Base-by-base conservation (phyloP, 495 filamentous ascomycete genomes). In the Penicillium salamii region DNA sequence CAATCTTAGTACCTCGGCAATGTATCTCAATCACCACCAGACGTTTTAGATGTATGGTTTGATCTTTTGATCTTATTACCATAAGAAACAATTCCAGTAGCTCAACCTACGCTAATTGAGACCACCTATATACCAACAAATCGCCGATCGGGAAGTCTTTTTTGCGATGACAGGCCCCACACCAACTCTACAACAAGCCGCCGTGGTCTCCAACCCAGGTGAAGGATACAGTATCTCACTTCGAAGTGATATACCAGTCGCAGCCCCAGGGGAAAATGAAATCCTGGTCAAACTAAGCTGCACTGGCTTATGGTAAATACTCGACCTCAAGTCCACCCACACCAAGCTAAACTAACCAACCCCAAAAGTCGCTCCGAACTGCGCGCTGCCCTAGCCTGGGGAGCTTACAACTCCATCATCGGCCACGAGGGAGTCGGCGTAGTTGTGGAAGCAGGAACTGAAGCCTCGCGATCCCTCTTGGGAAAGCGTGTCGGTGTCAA, bases 371-470 rank as follows among this genome's bases (percentile, higher is more conserved):
- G 55, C 46, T 67, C 63, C 0, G 63, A 64, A 52, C 53, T 62
- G 5, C 61, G 57, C 31, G 57, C 57, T 1, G 57, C 62, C 0
- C n/a, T 49, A 19, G 58, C 47, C 1, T 63, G 55, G 50, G 53
- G 53, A 6, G 44, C 45, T 8, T 61, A 64, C 28, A 65, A 59
- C 41, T 42, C 53, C 45, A 66, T 73, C 18, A 62, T 64, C 34
- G 66, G 66, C 12, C 69, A 73, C 26, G 68, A 73, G 54, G 68
- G 70, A n/a, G 51, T 68, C 9, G 70, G 70, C 0, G 45, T 31
- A 7, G 61, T 71, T 3, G 60, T 66, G 8, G 48, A 57, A 35
- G 28, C 57, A 12, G 69, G 69, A 5, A 11, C 35, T 0, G 37
- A 55, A 11, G 52, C 65, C 19, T 44, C 54, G 5, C 32, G 54